Conservation (phyloP, 2,329 filamentous ascomycete genomes). For the Colletotrichum kahawae region DNA sequence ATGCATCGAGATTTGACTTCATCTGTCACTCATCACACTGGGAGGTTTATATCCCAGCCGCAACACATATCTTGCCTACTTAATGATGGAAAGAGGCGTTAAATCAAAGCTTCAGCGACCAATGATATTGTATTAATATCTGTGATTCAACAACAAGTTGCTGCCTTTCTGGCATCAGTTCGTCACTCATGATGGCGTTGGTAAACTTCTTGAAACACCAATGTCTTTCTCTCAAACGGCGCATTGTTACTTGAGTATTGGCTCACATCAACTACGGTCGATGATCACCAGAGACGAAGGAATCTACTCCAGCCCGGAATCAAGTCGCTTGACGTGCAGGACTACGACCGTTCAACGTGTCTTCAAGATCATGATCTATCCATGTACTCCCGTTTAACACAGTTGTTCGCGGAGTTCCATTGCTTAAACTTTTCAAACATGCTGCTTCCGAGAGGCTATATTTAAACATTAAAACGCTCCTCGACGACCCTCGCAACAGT, state of each 20-base stretch:
- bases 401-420: no score
- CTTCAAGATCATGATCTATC: neutral
- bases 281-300: neutral
- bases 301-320: neutral
- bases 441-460: fast-evolving
- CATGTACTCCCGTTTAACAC: neutral
- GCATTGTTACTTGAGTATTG: neutral
- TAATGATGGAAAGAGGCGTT: neutral
- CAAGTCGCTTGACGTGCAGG: neutral
- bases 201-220: fast-evolving
- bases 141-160: neutral
- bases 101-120: neutral
- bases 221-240: neutral
- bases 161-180: neutral
- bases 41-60: neutral
- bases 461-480: neutral
- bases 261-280: neutral
- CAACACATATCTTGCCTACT: neutral
- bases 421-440: neutral
- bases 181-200: no score
- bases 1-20: neutral
- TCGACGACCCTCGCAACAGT: neutral
- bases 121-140: neutral
- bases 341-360: neutral
- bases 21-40: no score